These are phyloP conservation scores for Talaromyces rugulosus DNA, from an alignment of 2,329 filamentous ascomycete genomes.

Conservation along the genomic window DNA sequence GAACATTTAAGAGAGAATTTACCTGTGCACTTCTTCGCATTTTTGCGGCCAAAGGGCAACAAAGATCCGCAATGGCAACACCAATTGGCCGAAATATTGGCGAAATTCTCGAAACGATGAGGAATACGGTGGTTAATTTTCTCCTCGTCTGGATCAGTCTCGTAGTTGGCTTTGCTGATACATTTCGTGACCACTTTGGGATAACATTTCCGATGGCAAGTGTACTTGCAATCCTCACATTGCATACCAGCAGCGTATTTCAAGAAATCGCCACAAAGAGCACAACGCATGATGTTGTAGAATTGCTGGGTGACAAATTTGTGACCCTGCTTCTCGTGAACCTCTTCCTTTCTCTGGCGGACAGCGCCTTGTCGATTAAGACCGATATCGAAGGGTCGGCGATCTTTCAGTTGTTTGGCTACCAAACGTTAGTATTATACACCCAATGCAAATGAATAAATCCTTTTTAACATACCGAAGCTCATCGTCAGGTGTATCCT, in stretches of 20 bases:
- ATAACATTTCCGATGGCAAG: conserved; percentile 97
- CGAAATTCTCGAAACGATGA: conserved; percentile 93
- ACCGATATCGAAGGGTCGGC: conserved; percentile 78
- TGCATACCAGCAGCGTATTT: conserved; percentile 99
- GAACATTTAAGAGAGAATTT: conserved; percentile 20
- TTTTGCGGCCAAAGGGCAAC: conserved; percentile 89
- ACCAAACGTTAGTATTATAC: conserved; percentile 17
- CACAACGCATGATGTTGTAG: conserved; percentile 99
- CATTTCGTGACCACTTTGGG: conserved; percentile 96
- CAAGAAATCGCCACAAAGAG: conserved; percentile 94
- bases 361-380: conserved; percentile 93
- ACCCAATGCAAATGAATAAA: neutral
- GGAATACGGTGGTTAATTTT: conserved; percentile 99
- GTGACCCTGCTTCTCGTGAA: conserved; percentile 98
- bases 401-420: conserved; percentile 82
- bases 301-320: conserved; percentile 99
- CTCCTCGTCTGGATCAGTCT: conserved; percentile 96
- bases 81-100: conserved; percentile 98
- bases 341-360: conserved; percentile 94
- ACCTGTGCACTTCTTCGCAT: conserved; percentile 87
- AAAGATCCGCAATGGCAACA: conserved; percentile 98
- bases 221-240: conserved; percentile 99
- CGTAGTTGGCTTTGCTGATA: conserved; percentile 98
- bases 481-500: conserved; percentile 87
- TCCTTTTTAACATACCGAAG: conserved; percentile 54